Base-by-base conservation (phyloP, 129 eudicot species). In the Flaveria robusta region DNA sequence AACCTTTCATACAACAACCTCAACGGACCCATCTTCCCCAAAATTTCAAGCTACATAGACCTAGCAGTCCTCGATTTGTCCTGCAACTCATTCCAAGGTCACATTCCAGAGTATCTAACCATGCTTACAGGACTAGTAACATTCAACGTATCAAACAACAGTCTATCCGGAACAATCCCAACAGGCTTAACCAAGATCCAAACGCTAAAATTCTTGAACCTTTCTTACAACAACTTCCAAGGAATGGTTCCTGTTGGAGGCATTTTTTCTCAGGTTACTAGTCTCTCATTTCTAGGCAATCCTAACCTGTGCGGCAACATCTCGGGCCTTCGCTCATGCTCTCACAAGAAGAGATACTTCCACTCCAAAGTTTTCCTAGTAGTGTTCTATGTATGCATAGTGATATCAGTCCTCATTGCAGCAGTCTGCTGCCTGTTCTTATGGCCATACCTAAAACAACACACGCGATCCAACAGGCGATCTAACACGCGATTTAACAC, bases 231-330 rank as follows among this genome's bases (percentile, higher is more conserved):
- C 68, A 68, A 81, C 78, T 85, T 88, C 46, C 13, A 37, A 0
- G 92, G 90, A 27, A 68, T 16, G 16, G 80, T 85, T 70, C 87
- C 92, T 4, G 47, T 20, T 1, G 87, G 85, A 20, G 92, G 92
- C 47, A 49, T 83, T 66, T 88, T 88, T 56, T 20, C 62, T 74
- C 43, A 71, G 12, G 31, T 80, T 26, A 81, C 83, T 15, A 60
- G 52, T 55, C 72, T 75, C 9, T 88, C 92, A 46, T 78, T 88
- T 68, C 20, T 83, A 59, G 82, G 82, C 7, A 88, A 88, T 24
- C 50, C 41, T 3, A 66, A 65, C 41, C 85, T 88, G 3, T 88
- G 92, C 19, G 86, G 88, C 50, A 62, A 81, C 31, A 70, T 78
- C 23, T 72, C 82, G 5, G 88, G 88, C 68, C 70, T 88, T 12